A percentile compares a stretch with the other conserved stretches of the same genome.
Evolutionary conservation across 1,139 yeast species (phyloP).

Genomic region (Zhuliangozyma blackwelliae): DNA sequence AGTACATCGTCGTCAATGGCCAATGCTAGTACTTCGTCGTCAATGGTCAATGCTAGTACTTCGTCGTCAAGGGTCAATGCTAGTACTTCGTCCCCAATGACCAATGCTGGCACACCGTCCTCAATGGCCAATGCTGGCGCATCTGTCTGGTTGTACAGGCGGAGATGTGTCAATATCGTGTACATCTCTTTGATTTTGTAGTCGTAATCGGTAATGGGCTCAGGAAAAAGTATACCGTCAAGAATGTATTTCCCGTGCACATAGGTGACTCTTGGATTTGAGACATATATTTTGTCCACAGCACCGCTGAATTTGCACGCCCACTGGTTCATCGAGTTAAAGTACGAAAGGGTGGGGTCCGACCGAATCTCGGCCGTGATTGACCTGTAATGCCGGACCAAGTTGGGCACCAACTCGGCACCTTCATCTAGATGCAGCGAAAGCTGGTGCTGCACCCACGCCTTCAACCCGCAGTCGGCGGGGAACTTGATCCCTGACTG

Average conservation of each 20-base stretch:
- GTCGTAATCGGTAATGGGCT: constrained; percentile 5
- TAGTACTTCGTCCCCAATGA: too few relatives aligned
- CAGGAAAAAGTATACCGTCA: background rate
- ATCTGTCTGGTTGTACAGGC: too few relatives aligned
- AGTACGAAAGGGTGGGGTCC: constrained; percentile 6
- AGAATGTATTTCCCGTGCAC: too few relatives aligned
- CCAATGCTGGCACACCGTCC: too few relatives aligned
- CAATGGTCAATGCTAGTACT: too few relatives aligned
- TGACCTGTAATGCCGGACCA: constrained; percentile 3
- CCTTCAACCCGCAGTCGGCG: constrained; percentile 18
- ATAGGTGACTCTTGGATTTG: too few relatives aligned
- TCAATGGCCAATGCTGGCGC: too few relatives aligned
- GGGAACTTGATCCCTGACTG: constrained; percentile 13
- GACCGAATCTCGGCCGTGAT: constrained; percentile 3
- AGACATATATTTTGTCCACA: background rate
- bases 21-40: too few relatives aligned
- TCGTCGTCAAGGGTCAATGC: too few relatives aligned
- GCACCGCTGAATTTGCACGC: background rate
- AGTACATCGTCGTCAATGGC: too few relatives aligned
- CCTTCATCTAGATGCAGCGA: too few relatives aligned
- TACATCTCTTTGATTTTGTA: constrained; percentile 8
- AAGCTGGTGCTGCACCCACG: constrained; percentile 10
- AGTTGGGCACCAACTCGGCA: constrained; percentile 1
- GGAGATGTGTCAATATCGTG: background rate
- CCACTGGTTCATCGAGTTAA: constrained; percentile 7